Evolutionary conservation across 1,284 basidiomycete species (phyloP).

Genomic region (Boletus semigastroideus): DNA sequence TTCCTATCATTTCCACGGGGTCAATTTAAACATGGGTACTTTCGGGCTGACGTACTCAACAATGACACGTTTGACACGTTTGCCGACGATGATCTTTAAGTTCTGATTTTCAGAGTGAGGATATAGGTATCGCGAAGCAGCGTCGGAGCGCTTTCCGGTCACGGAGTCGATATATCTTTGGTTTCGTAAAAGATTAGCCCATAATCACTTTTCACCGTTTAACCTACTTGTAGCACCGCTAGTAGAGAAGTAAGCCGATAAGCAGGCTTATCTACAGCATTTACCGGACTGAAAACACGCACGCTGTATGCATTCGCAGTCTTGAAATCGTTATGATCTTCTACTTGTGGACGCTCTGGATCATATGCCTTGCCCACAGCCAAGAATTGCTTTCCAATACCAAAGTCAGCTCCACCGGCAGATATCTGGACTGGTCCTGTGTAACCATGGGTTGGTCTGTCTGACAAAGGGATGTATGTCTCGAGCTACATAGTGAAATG

Average conservation of each 20-base stretch:
- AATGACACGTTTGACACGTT: constrained; percentile 45
- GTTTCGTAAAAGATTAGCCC: not conserved
- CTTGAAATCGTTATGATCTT: constrained; percentile 45
- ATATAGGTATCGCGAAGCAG: constrained; percentile 58
- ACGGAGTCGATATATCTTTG: constrained; percentile 49
- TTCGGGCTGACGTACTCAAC: constrained; percentile 39
- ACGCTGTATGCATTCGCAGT: constrained; percentile 46
- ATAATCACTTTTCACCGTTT: not conserved
- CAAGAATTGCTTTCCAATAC: constrained; percentile 42
- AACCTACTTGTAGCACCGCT: constrained; percentile 15
- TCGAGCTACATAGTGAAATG: constrained; percentile 40
- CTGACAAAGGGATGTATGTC: constrained; percentile 42
- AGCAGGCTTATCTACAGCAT: not conserved
- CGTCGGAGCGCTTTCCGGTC: constrained; percentile 57
- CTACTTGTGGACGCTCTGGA: constrained; percentile 31
- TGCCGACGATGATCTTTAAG: constrained; percentile 39
- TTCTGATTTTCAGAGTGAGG: constrained; percentile 45
- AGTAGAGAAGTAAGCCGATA: not conserved
- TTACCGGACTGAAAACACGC: constrained; percentile 15
- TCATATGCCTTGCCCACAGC: not conserved
- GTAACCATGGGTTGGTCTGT: constrained; percentile 46
- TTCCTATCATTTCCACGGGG: constrained; percentile 34
- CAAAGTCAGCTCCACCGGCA: constrained; percentile 35
- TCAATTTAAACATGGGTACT: not conserved
- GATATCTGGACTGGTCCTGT: constrained; percentile 56